Base-by-base conservation (phyloP, 192 early-diverging fungal species). In the Coemansia sp. region DNA sequence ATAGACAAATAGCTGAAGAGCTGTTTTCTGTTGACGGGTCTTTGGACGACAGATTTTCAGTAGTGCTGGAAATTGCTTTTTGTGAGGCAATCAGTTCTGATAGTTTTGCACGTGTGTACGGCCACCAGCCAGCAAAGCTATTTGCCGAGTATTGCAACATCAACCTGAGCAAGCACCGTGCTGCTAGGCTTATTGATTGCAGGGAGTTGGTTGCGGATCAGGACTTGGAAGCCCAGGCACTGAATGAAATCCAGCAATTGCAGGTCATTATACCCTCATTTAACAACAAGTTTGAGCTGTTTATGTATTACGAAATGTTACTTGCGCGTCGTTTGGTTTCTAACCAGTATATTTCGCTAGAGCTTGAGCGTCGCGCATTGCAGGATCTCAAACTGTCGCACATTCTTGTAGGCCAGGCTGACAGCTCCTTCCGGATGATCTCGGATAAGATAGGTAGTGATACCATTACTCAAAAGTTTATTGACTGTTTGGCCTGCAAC, bases 391-490 rank as follows among this genome's bases (percentile, higher is more conserved):
- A 95, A 72, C 85, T 95, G 40, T 88, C 93, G 76, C 85, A 92
- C 38, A 96, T 97, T 93, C 93, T 97, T 69, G 90, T 85, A 94
- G 92, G 67, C 74, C 95, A 42, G 92, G 91, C 75, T 96, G 93
- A 93, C 13, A 15, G 44, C 44, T 15, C 44, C 44, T 45, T 45
- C 44, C 44, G 13, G 13, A 45, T 45, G 44, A 45, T 45, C 13
- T 45, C 44, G 44, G 44, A 45, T 15, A 15, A 12, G 44, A 1
- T 15, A 15, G 9, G 10, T 12, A 45, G 44, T 45, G 13, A 15
- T 9, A 4, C 9, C 44, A 45, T 45, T 45, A 45, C 44, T 2
- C 44, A 45, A 15, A 45, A 15, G 9, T 45, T 45, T 45, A 1
- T 45, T 45, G 44, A 45, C 44, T 45, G 5, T 45, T 45, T 45